Conservation (phyloP, 345 rosid genomes). For the Erucastrum elatum region DNA sequence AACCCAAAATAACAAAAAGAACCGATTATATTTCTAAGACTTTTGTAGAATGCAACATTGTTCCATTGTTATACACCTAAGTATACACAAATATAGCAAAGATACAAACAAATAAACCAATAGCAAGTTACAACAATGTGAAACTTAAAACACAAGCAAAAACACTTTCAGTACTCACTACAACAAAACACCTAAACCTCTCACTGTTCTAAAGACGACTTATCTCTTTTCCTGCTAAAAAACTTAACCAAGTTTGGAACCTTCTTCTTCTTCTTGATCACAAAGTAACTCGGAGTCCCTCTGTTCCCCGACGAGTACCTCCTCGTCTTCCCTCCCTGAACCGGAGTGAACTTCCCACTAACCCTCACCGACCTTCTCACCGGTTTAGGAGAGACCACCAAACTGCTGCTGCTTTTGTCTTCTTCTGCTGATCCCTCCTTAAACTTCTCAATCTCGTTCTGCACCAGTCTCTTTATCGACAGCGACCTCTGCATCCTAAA, state of each 20-base stretch:
- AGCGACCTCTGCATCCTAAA: constrained; percentile 50
- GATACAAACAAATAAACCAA: constrained; percentile 22
- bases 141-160: constrained; percentile 25
- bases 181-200: constrained; percentile 6
- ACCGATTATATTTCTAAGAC: neutral
- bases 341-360: constrained; percentile 44
- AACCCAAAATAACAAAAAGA: neutral
- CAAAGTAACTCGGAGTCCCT: constrained; percentile 44
- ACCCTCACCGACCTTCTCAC: constrained; percentile 43
- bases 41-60: neutral
- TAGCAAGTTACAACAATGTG: constrained; percentile 20
- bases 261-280: constrained; percentile 59
- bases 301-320: constrained; percentile 52
- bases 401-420: neutral
- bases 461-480: constrained; percentile 53
- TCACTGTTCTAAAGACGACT: constrained; percentile 19
- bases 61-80: neutral
- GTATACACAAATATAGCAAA: neutral
- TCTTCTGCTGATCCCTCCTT: constrained; percentile 35
- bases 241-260: constrained; percentile 61
- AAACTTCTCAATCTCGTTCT: constrained; percentile 51
- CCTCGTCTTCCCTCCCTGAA: constrained; percentile 43
- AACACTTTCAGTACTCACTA: neutral
- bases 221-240: constrained; percentile 46
- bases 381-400: constrained; percentile 23